These are phyloP conservation scores for Exophiala sideris DNA, from an alignment of 2,329 filamentous ascomycete species.

Conservation along the genomic window DNA sequence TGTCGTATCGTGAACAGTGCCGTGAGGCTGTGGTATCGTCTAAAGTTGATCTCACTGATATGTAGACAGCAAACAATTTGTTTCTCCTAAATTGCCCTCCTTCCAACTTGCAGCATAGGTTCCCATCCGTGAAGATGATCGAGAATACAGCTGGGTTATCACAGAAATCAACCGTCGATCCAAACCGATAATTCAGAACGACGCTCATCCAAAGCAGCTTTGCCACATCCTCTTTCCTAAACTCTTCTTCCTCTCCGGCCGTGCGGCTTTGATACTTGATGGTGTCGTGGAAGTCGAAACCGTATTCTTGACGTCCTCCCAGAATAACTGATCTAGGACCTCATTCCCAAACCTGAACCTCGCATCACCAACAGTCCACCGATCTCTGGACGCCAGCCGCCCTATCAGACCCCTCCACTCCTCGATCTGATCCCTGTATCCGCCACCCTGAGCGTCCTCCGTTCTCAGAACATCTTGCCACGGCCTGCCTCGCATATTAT, in stretches of 20 bases:
- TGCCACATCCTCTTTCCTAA: conserved; percentile 3
- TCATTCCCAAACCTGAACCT: conserved; percentile 20
- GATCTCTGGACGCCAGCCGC: conserved; percentile 8
- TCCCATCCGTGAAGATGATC: no score
- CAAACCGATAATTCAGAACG: background rate
- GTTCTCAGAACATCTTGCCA: conserved; percentile 18
- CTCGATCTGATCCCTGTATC: conserved; percentile 14
- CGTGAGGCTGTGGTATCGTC: background rate
- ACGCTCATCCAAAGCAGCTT: conserved; percentile 11
- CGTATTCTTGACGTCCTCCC: conserved; percentile 29
- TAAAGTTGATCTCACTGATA: background rate
- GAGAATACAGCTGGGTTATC: no score
- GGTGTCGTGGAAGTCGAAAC: conserved; percentile 27
- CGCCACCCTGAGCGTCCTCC: conserved; percentile 11
- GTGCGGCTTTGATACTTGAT: background rate
- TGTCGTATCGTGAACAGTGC: background rate
- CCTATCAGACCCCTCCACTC: conserved; percentile 17
- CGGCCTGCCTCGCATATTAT: conserved; percentile 8
- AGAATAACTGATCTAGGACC: conserved; percentile 28
- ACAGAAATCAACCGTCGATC: background rate
- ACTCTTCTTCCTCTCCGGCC: conserved; percentile 5
- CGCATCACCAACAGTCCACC: conserved; percentile 15
- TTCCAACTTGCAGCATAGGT: no score
- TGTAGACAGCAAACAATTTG: background rate
- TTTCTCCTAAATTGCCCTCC: no score